These are phyloP conservation scores for Mucor velutinosus DNA, from an alignment of 371 early-diverging fungal species.

Conservation along the genomic window DNA sequence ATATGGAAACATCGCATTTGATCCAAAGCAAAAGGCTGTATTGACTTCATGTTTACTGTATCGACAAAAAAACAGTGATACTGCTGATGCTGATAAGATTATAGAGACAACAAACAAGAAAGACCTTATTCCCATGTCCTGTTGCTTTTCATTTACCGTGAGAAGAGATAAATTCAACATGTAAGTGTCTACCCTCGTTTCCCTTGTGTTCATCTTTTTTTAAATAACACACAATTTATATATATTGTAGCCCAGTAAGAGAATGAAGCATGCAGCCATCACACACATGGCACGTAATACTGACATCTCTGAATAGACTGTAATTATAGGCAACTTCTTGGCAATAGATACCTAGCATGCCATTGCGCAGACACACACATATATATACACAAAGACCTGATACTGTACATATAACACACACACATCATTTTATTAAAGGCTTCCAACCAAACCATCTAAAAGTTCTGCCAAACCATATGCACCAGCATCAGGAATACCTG, in stretches of 20 bases:
- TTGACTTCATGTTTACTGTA: conserved; percentile 76
- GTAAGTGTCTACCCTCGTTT: conserved; percentile 9
- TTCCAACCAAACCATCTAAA: conserved; percentile 48
- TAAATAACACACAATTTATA: background rate
- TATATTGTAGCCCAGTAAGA: conserved; percentile 27
- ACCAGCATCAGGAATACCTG: conserved; percentile 68
- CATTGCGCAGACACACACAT: background rate
- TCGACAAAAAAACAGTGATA: conserved; percentile 2
- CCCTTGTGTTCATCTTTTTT: background rate
- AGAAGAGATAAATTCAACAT: conserved; percentile 87
- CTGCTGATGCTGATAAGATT: background rate
- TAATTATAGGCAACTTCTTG: conserved; percentile 81
- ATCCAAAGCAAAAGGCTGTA: conserved; percentile 90
- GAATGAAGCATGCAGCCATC: background rate
- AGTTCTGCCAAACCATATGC: conserved; percentile 67
- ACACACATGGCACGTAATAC: background rate
- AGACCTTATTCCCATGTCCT: conserved; percentile 53
- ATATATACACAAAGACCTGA: background rate
- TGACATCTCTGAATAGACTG: conserved; percentile 31
- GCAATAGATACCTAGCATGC: conserved; percentile 39
- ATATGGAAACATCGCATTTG: conserved; percentile 92
- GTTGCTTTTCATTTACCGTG: conserved; percentile 90
- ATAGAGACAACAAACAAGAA: conserved; percentile 35
- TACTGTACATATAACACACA: background rate
- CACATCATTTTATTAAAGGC: background rate